Evolutionary conservation across 225 moss, liverwort and hornwort genomes (phyloP), one percentile per base, ranked within the genome.

Genomic region (Sphagnum tenellum): DNA sequence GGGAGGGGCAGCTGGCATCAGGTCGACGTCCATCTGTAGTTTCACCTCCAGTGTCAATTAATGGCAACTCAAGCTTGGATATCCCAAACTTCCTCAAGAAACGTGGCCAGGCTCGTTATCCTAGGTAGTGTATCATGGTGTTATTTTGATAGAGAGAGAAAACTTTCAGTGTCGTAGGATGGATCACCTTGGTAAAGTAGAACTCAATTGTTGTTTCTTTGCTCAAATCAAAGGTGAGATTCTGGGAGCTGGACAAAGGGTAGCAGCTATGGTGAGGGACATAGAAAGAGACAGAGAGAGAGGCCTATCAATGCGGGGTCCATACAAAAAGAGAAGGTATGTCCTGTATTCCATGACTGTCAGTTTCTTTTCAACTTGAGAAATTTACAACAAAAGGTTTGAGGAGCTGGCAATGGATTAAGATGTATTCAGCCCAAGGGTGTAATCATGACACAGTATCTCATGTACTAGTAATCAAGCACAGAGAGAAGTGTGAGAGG

Each of bases 31-130:
- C 77, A 50, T 58, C 86, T n/a, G 75, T 75, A 67, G 72, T 65
- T 62, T 73, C 81, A 66, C 82, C 79, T 9, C 69, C 77, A 70
- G 55, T 52, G 51, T 60, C 56, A 58, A 86, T 75, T 48, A 75
- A 75, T 76, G 86, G 85, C 82, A 89, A 76, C 61, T 73, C 78
- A 69, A 85, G 77, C 48, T 73, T 94, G 48, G 87, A 89, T 57
- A 94, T 94, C 69, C 94, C 94, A 66, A 91, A 85, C 72, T 94
- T 94, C 74, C 73, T 94, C 60, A 89, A 83, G 77, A 91, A 88
- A 69, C 87, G 94, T 60, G 89, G 94, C 55, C 87, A 91, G 55
- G 65, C 87, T 70, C 94, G 94, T 55, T 89, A 90, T 74, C 91
- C 84, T 58, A 81, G 81, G 70, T 72, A 74, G 74, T 50, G 47